phyloP scores from a whole-genome alignment of 1,284 basidiomycete genomes.

The Hemileia vastatrix region DNA sequence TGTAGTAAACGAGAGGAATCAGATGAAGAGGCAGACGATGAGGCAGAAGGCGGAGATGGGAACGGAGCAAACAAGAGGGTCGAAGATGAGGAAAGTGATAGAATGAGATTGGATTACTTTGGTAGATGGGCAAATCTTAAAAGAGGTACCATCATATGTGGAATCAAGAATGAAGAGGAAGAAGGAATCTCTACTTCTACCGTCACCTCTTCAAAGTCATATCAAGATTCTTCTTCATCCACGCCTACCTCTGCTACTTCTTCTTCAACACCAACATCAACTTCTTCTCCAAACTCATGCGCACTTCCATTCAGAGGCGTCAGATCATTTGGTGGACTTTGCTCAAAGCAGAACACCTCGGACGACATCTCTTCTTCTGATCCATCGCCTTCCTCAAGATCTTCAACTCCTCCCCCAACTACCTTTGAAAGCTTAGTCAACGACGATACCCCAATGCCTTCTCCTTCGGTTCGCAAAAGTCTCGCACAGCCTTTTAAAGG shows the following conservation, averaged over 20 bases:
- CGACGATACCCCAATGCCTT: neutral
- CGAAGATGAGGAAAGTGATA: neutral
- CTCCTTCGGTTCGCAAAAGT: neutral
- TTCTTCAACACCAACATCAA: too few species aligned
- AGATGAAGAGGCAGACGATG: neutral
- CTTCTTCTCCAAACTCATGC: neutral
- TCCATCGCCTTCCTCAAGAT: neutral
- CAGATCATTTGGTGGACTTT: neutral
- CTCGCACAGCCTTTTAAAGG: neutral
- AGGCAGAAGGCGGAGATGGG: neutral
- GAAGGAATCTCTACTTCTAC: neutral
- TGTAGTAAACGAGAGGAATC: neutral
- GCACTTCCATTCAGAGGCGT: neutral
- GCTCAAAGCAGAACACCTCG: neutral
- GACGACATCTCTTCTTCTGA: neutral
- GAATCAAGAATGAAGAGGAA: neutral
- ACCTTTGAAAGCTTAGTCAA: neutral
- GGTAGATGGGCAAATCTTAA: neutral
- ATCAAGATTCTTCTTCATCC: neutral
- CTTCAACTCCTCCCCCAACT: neutral
- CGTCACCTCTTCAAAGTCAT: neutral
- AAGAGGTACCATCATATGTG: neutral
- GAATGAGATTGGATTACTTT: neutral
- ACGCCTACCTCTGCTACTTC: too few species aligned
- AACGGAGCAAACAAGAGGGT: too few species aligned